Conservation (phyloP, 1,284 basidiomycete genomes). For the Singerocomus inundabilis region DNA sequence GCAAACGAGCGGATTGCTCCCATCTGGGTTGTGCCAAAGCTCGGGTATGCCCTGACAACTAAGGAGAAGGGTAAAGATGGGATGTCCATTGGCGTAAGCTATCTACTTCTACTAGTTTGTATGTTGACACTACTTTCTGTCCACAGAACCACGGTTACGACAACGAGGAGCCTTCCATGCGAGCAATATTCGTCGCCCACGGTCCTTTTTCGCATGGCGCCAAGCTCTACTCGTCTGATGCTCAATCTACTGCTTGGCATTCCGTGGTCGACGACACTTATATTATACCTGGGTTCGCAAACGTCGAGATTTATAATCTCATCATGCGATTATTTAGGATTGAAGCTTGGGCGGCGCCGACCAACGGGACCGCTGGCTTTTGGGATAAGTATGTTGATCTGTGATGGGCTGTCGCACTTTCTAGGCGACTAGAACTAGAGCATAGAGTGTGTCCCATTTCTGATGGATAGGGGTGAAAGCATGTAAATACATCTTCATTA, state of each 20-base stretch:
- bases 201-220: slow-evolving; percentile 77
- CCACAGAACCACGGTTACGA: slow-evolving; percentile 81
- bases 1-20: slow-evolving; percentile 77
- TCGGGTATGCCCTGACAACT: slow-evolving; percentile 73
- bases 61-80: slow-evolving; percentile 58
- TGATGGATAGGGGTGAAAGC: not conserved
- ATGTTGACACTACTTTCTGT: not conserved
- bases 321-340: slow-evolving; percentile 75
- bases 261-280: slow-evolving; percentile 61
- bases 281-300: slow-evolving; percentile 77
- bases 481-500: not conserved
- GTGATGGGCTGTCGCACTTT: slow-evolving; percentile 4
- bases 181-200: slow-evolving; percentile 86
- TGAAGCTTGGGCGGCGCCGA: slow-evolving; percentile 53
- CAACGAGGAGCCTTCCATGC: slow-evolving; percentile 74
- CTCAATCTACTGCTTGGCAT: slow-evolving; percentile 57
- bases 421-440: not conserved
- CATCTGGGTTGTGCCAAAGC: slow-evolving; percentile 79
- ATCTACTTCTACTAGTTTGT: not conserved
- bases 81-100: slow-evolving; percentile 74
- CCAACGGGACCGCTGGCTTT: slow-evolving; percentile 77
- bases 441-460: not conserved
- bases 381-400: slow-evolving; percentile 69
- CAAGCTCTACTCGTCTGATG: slow-evolving; percentile 42
- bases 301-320: slow-evolving; percentile 84